Base-by-base conservation (phyloP, 148 eudicot genomes). In the Salicornia ramosissima region DNA sequence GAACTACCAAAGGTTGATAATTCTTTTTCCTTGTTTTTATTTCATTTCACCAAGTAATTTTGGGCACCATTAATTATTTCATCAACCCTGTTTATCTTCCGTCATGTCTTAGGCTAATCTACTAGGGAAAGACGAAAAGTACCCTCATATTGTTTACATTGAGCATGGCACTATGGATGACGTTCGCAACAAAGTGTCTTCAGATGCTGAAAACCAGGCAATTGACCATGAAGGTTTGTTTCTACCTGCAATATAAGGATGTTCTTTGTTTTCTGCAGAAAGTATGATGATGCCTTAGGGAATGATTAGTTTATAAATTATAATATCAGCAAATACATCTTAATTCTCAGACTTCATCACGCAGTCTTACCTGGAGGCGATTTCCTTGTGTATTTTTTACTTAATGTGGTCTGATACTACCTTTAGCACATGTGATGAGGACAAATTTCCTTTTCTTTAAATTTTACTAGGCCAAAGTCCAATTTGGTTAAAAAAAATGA, bases 171-270 rank as follows among this genome's bases (percentile, higher is more conserved):
- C 68, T 36, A 42, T 67, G 29, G 80, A 72, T 55, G 74, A 69
- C 24, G 24, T 28, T 64, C 72, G 60, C 33, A 68, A 50, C 47
- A 75, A 70, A 70, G 52, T 67, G 16, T 71, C 83, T 55, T 71
- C 87, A 50, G n/a, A 60, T 62, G 67, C 60, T 72, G 79, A 68
- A 45, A 73, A 72, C 36, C 79, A 80, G 74, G 63, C 68, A 39
- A 65, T 77, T 40, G 89, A 89, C 54, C 78, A 83, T 75, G 97
- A 89, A 89, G 97, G 97, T 92, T 72, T 50, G 83, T 64, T 33
- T 45, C 21, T 42, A 24, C 25, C 31, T 18, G 36, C 36, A 26
- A 12, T 49, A 31, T 26, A 24, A 30, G 56, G 10, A 68, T 69
- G 64, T 59, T 64, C 42, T 53, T 65, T 56, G 43, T 57, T 65